Evolutionary conservation across 1,284 basidiomycete genomes (phyloP).

Genomic region (Exsudoporus floridanus): DNA sequence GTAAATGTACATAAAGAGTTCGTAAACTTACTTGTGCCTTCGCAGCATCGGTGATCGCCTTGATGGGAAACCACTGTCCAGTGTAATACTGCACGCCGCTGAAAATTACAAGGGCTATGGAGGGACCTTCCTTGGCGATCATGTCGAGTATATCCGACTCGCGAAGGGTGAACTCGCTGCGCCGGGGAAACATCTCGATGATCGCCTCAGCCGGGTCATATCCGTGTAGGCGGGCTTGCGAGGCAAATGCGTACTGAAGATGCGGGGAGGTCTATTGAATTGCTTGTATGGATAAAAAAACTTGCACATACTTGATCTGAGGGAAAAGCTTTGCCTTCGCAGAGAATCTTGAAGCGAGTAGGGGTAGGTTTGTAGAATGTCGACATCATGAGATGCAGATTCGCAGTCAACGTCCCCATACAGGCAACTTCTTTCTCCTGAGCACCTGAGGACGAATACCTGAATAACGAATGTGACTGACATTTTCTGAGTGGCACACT

Average conservation of each 20-base stretch:
- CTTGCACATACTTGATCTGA: conserved; percentile 78
- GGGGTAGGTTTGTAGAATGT: conserved; percentile 91
- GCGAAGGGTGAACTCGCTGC: conserved; percentile 84
- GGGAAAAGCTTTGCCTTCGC: conserved; percentile 93
- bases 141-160: conserved; percentile 85
- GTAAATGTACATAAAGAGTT: conserved; percentile 28
- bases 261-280: conserved; percentile 9
- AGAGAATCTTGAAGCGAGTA: conserved; percentile 89
- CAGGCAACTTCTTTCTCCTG: conserved; percentile 87
- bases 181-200: conserved; percentile 76
- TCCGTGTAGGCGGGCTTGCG: conserved; percentile 82
- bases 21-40: conserved; percentile 63
- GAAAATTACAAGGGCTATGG: conserved; percentile 87
- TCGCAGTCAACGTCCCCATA: conserved; percentile 92
- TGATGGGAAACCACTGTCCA: conserved; percentile 92
- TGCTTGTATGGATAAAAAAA: conserved; percentile 10
- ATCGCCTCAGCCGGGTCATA: conserved; percentile 74
- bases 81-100: conserved; percentile 96
- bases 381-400: conserved; percentile 92
- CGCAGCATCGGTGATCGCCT: conserved; percentile 80
- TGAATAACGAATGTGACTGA: conserved; percentile 5
- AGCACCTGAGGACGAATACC: conserved; percentile 59
- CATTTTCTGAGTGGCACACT: conserved; percentile 28
- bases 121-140: conserved; percentile 70
- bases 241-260: conserved; percentile 88